A percentile compares a stretch with the other conserved stretches of the same genome.
These are phyloP conservation scores for Candida peoriensis DNA, from an alignment of 805 yeast genomes.

Conservation along the genomic window DNA sequence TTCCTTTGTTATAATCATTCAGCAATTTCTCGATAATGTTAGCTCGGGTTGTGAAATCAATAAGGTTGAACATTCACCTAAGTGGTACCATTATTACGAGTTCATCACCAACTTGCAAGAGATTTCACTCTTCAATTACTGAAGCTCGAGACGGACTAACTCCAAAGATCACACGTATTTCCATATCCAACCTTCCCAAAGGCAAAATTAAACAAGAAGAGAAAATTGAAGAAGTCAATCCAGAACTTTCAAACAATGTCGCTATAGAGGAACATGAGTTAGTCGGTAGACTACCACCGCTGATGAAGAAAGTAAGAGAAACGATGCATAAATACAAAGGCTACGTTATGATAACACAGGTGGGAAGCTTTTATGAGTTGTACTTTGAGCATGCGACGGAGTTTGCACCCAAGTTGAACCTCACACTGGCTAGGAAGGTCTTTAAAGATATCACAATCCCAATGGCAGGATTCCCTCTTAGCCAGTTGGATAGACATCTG, in stretches of 20 bases:
- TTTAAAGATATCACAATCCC: constrained; percentile 45
- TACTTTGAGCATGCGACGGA: constrained; percentile 85
- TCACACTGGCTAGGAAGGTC: constrained; percentile 59
- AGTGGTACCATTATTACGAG: too few relatives aligned
- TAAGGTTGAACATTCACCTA: too few relatives aligned
- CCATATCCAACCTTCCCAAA: not conserved
- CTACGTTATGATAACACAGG: constrained; percentile 67
- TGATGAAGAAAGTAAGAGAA: constrained; percentile 31
- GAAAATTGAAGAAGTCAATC: not conserved
- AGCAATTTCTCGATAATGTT: too few relatives aligned
- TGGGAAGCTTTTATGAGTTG: constrained; percentile 82
- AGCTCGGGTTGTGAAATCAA: too few relatives aligned
- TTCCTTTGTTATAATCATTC: too few relatives aligned
- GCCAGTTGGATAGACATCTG: constrained; percentile 66
- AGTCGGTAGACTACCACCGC: constrained; percentile 26
- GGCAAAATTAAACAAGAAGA: not conserved
- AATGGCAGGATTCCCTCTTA: constrained; percentile 89
- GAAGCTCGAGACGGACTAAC: too few relatives aligned
- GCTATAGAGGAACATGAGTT: constrained; percentile 1
- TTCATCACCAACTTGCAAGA: too few relatives aligned
- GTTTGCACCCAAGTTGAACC: constrained; percentile 64
- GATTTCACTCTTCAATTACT: too few relatives aligned
- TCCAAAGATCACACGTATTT: not conserved
- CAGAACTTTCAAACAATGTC: not conserved
- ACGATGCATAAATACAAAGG: constrained; percentile 42